Evolutionary conservation across 495 filamentous ascomycete species (phyloP).

Genomic region (Terfezia claveryi): DNA sequence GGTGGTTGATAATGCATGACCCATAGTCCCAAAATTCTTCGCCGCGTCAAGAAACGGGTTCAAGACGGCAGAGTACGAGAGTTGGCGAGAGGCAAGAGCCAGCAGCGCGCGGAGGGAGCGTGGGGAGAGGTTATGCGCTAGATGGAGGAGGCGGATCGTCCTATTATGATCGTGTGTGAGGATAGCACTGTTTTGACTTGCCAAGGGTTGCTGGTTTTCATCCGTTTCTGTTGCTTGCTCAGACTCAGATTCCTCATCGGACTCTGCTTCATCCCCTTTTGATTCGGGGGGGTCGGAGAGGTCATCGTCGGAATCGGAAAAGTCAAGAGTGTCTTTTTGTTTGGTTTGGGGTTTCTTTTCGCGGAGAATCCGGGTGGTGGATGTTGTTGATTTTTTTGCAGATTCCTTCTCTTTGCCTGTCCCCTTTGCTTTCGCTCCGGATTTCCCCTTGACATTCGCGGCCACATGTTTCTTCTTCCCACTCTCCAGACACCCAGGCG

Average conservation of each 20-base stretch:
- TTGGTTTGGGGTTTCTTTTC: too few species aligned
- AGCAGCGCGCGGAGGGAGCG: not conserved
- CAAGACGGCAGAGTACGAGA: not conserved
- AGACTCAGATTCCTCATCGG: too few species aligned
- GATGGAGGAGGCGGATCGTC: not conserved
- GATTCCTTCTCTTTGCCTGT: slow-evolving; percentile 29
- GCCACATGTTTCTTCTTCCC: not conserved
- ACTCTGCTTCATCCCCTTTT: slow-evolving; percentile 5
- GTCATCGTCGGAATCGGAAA: slow-evolving; percentile 21
- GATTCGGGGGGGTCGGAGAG: slow-evolving; percentile 43
- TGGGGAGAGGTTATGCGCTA: not conserved
- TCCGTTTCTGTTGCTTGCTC: too few species aligned
- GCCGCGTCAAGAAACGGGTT: not conserved
- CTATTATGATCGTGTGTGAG: not conserved
- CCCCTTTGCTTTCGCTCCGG: slow-evolving; percentile 29
- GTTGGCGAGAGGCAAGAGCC: not conserved
- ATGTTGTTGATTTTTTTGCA: slow-evolving; percentile 10
- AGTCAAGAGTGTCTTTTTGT: not conserved
- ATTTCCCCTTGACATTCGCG: slow-evolving; percentile 37
- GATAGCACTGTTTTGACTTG: not conserved
- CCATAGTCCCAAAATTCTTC: not conserved
- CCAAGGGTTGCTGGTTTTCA: not conserved
- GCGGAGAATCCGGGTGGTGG: too few species aligned
- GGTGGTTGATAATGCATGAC: not conserved
- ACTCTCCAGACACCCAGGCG: slow-evolving; percentile 24